phyloP scores from a whole-genome alignment of 495 filamentous ascomycete species.

The Emericellopsis terricola region DNA sequence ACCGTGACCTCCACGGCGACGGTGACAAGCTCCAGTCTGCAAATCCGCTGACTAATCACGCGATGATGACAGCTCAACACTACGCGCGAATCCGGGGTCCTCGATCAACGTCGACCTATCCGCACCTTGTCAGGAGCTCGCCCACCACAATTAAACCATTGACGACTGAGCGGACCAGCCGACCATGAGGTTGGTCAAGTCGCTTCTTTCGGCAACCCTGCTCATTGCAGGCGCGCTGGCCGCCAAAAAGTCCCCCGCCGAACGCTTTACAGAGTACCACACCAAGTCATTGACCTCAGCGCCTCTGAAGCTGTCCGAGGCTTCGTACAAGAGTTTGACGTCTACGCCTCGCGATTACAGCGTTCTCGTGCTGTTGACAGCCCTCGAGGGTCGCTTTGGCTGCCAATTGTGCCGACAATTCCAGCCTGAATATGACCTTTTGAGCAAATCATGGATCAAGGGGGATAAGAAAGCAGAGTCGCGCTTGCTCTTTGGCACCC shows the following conservation, averaged over 20 bases:
- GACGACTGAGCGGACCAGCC: no score
- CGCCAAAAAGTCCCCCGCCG: conserved; percentile 34
- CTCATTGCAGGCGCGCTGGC: conserved; percentile 31
- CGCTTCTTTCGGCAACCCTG: conserved; percentile 36
- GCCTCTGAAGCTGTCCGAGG: conserved; percentile 60
- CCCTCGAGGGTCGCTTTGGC: conserved; percentile 66
- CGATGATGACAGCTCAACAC: no score
- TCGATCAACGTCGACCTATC: no score
- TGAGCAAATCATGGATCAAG: conserved; percentile 72
- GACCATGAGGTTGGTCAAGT: conserved; percentile 40
- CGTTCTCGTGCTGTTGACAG: conserved; percentile 70
- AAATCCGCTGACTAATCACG: no score
- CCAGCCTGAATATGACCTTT: conserved; percentile 84
- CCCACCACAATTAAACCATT: no score
- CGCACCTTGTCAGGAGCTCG: no score
- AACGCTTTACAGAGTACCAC: conserved; percentile 50
- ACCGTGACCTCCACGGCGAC: no score
- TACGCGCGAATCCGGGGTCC: no score
- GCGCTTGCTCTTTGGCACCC: conserved; percentile 60
- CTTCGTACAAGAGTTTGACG: conserved; percentile 56
- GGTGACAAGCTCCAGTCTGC: no score
- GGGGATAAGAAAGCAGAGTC: conserved; percentile 58
- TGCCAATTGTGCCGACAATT: conserved; percentile 81
- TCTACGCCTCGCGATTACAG: conserved; percentile 66
- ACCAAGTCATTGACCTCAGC: conserved; percentile 42